Evolutionary conservation across 305 asterid species (phyloP), one percentile per base, ranked within the genome.

Genomic region (Fraxinus platypoda): DNA sequence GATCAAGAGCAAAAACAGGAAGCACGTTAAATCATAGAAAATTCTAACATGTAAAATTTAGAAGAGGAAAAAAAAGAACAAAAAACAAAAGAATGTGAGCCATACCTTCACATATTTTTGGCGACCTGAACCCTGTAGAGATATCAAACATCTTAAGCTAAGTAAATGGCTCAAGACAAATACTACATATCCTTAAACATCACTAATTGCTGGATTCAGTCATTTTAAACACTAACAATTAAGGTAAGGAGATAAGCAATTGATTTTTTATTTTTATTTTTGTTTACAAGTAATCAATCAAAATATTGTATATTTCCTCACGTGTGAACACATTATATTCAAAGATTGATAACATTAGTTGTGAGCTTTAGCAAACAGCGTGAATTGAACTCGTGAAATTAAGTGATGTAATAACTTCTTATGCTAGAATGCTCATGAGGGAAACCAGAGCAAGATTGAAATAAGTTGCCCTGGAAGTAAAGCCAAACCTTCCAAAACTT

Each of bases 91-190:
- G 41, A 79, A 66, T 25, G 81, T 75, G 78, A 64, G 35, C 17
- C 52, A 38, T 91, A 93, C 97, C 97, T 90, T 93, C 25, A 33
- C 73, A 3, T 88, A 82, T 75, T 77, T 91, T 77, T 85, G 87
- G 26, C 84, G 76, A 83, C 76, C 84, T 54, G 86, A 38, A 28
- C 28, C 92, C 97, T 94, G 87, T 83, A 80, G 72, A 77, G 79
- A 79, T 57, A 75, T 57, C 33, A 83, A 86, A 86, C 79, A 83
- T 38, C 7, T 62, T 75, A 3, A 83, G 83, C 41, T 62, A 81
- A 76, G 74, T 81, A n/a, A 68, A 15, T 74, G 11, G 46, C n/a
- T 31, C 38, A 23, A 41, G 72, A 66, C 73, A 57, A 74, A 28
- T 26, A 78, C 4, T 30, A 80, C 31, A 76, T 74, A 26, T 68